Evolutionary conservation across 305 asterid species (phyloP).

Genomic region (Nicotiana rustica): DNA sequence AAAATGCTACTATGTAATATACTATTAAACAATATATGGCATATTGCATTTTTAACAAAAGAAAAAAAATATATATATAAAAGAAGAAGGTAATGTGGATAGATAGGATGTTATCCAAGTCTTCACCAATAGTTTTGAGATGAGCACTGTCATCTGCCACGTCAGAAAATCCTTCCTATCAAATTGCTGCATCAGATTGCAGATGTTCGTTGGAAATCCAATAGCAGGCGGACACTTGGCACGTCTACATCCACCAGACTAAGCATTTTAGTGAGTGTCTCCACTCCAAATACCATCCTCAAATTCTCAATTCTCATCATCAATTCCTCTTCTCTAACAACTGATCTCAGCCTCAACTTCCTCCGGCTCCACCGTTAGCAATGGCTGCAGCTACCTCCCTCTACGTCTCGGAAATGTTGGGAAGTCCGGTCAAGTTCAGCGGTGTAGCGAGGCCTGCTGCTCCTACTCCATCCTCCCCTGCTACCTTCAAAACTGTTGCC

Average conservation of each 20-base stretch:
- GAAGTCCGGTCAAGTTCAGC: constrained; percentile 64
- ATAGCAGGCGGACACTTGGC: constrained; percentile 54
- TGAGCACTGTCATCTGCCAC: constrained; percentile 57
- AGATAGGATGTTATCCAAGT: constrained; percentile 55
- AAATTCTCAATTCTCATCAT: constrained; percentile 33
- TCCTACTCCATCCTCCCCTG: constrained; percentile 60
- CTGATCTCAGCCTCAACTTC: background rate
- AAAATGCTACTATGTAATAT: too few species aligned
- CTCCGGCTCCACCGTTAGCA: constrained; percentile 58
- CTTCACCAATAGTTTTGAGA: constrained; percentile 14
- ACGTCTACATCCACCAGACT: constrained; percentile 67
- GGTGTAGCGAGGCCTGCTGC: constrained; percentile 55
- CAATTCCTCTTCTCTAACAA: background rate
- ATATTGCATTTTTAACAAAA: background rate
- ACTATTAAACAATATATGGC: background rate
- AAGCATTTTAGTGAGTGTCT: constrained; percentile 48
- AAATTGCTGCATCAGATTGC: constrained; percentile 60
- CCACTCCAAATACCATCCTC: constrained; percentile 36
- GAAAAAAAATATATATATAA: background rate
- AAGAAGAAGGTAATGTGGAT: background rate
- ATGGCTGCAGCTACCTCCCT: constrained; percentile 67
- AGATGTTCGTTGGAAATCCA: constrained; percentile 17
- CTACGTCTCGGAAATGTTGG: constrained; percentile 81
- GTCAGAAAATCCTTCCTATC: constrained; percentile 51
- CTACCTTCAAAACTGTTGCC: constrained; percentile 74